Base-by-base conservation (phyloP, 225 moss, liverwort and hornwort genomes). In the Bryoerythrophyllum caledonicum region DNA sequence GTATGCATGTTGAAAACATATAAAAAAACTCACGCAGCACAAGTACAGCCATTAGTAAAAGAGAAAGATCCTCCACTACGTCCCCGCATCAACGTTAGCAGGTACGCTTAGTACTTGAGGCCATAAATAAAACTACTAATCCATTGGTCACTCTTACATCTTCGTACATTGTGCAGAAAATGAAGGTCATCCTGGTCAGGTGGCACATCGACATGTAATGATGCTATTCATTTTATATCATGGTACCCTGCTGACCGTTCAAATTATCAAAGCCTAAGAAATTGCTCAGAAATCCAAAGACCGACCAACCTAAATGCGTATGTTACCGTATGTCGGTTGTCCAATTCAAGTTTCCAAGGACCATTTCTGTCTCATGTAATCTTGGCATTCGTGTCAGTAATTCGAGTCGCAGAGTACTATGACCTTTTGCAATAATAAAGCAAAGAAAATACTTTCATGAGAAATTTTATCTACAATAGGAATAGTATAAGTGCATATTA, bases 31-130 rank as follows among this genome's bases (percentile, higher is more conserved):
- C 53, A 13, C 53, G 61, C 12, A 12, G 21, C 61, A 41, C 60
- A 67, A 61, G 67, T 40, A 58, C 61, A 52, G 66, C 67, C 51
- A 13, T 67, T 59, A 67, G 48, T 0, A 56, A 3, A 56, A 26
- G 46, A 55, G 24, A 65, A 34, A 6, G 15, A 28, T 41, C 38
- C 52, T 41, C 21, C 27, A 19, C 54, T 23, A 34, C 44, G 55
- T 24, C 32, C 63, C 2, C 9, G 16, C 37, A 21, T 66, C 44
- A 21, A 15, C 19, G 7, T 19, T 16, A 21, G 49, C 49, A 65
- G 23, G 72, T n/a, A 37, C 32, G 9, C 46, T 70, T 14, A 37
- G 38, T 72, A 65, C 35, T 63, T 63, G 30, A 43, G 32, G 17
- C 8, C 24, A 1, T 30, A 71, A 30, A 55, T 63, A 10, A 35